Evolutionary conservation across 179 eudicot genomes (phyloP).

Genomic region (Corrigiola litoralis): DNA sequence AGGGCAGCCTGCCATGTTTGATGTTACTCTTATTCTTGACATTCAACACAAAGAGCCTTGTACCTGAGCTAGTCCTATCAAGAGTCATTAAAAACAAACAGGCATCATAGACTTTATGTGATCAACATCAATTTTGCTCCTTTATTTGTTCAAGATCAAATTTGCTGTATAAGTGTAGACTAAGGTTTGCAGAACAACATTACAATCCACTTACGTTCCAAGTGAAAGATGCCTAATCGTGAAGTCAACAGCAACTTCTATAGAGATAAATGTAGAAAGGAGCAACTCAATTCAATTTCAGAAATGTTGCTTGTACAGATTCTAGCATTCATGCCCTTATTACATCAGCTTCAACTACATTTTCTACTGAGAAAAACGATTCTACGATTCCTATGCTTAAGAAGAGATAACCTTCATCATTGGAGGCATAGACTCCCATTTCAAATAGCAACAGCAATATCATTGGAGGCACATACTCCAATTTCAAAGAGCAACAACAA

Average conservation of each 20-base stretch:
- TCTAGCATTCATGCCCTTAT: slow-evolving; percentile 23
- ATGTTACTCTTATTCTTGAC: no score
- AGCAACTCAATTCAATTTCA: background rate
- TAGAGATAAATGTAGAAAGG: background rate
- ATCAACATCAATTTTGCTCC: no score
- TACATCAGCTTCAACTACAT: slow-evolving; percentile 13
- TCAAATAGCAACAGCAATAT: slow-evolving; percentile 7
- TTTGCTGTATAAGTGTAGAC: no score
- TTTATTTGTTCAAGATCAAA: no score
- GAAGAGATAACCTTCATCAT: slow-evolving; percentile 18
- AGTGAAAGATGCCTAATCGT: background rate
- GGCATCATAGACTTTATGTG: no score
- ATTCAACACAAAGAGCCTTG: no score
- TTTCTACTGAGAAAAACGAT: slow-evolving; percentile 22
- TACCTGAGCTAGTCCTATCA: no score
- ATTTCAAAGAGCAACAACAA: slow-evolving; percentile 21
- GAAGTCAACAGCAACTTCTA: background rate
- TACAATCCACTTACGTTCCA: background rate
- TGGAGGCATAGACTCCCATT: slow-evolving; percentile 23
- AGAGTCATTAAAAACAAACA: no score
- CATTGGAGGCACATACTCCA: slow-evolving; percentile 24
- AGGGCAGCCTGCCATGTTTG: no score
- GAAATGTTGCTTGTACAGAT: slow-evolving; percentile 17
- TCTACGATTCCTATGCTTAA: slow-evolving; percentile 23
- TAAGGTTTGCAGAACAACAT: no score